Evolutionary conservation across 805 yeast species (phyloP), one percentile per base, ranked within the genome.

Genomic region (Saturnispora bothae): DNA sequence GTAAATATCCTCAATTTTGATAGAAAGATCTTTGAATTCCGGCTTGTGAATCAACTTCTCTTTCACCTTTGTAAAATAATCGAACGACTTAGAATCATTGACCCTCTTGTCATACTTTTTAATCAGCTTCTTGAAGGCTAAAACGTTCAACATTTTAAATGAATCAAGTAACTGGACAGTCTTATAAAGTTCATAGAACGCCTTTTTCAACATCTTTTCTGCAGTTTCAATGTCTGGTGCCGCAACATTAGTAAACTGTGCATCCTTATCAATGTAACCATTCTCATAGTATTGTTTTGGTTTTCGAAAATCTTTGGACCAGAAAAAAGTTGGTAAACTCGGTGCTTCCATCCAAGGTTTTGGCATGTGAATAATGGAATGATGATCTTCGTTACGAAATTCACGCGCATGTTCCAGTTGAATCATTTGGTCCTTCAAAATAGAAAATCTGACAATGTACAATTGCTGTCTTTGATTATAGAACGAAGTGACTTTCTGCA

Each of bases 51-150:
- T 19, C 45, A 74, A 66, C 16, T 75, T 56, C 3, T 53, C 44
- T 43, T 76, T 75, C 5, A 83, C 70, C 38, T 70, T 72, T 14
- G 62, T 65, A 73, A 78, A 65, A 52, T 75, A 83, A 2, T 53
- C 44, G 0, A 62, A 54, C 10, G 73, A 63, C 4, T 66, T 47
- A 1, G 63, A 48, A 3, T 72, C 62, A 10, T 62, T 53, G 4
- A 76, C 66, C 4, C 77, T 68, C 52, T 92, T 92, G 59, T 92
- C 98, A 54, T 75, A 88, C 57, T 92, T 92, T 52, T 92, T 92
- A 38, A 85, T 66, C 48, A 92, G 78, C 50, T 92, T 92, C 38
- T 95, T 71, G 50, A 88, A 75, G 0, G 94, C 98, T 0, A 94
- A 85, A 21, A 83, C 68, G 57, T 92, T 92, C 45, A 88, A 57